A percentile compares a stretch with the other conserved stretches of the same genome.
phyloP scores from a whole-genome alignment of 2,329 filamentous ascomycete genomes.

The Westerdykella ornata region DNA sequence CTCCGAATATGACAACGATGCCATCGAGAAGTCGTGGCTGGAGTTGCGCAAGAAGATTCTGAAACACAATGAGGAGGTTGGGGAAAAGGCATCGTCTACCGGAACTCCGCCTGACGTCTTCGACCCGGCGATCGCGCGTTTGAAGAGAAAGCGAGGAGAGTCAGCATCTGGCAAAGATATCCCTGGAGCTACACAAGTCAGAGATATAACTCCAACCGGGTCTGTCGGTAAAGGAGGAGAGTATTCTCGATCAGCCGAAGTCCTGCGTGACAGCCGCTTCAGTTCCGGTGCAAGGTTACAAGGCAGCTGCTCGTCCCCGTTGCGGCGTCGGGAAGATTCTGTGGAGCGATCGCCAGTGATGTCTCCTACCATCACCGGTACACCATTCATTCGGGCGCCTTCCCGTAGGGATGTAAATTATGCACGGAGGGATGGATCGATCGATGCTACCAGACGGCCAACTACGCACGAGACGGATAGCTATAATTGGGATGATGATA shows the following conservation, averaged over 20 bases:
- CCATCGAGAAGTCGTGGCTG: slow-evolving; percentile 72
- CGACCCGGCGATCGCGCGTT: slow-evolving; percentile 29
- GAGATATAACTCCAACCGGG: slow-evolving; percentile 22
- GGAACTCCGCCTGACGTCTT: slow-evolving; percentile 16
- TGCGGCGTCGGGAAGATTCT: slow-evolving; percentile 24
- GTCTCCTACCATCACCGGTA: slow-evolving; percentile 41
- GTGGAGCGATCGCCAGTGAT: slow-evolving; percentile 23
- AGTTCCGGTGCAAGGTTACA: slow-evolving; percentile 22
- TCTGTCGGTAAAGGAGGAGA: slow-evolving; percentile 17
- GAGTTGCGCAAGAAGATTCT: slow-evolving; percentile 48
- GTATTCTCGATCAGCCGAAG: slow-evolving; percentile 28
- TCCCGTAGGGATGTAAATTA: slow-evolving; percentile 35
- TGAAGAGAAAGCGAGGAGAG: slow-evolving; percentile 31
- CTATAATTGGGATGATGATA: slow-evolving; percentile 45
- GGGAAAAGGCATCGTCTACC: slow-evolving; percentile 29
- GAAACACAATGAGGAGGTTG: slow-evolving; percentile 38
- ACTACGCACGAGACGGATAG: slow-evolving; percentile 40
- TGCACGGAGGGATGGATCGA: slow-evolving; percentile 17
- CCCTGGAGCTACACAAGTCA: slow-evolving; percentile 12
- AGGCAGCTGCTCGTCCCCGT: slow-evolving; percentile 21
- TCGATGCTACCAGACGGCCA: slow-evolving; percentile 28
- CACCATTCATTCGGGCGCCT: slow-evolving; percentile 47
- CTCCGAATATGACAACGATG: slow-evolving; percentile 68
- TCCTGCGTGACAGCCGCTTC: slow-evolving; percentile 15
- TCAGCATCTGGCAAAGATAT: slow-evolving; percentile 22